phyloP scores from a whole-genome alignment of 75 land plant genomes.

The Picea glauca region DNA sequence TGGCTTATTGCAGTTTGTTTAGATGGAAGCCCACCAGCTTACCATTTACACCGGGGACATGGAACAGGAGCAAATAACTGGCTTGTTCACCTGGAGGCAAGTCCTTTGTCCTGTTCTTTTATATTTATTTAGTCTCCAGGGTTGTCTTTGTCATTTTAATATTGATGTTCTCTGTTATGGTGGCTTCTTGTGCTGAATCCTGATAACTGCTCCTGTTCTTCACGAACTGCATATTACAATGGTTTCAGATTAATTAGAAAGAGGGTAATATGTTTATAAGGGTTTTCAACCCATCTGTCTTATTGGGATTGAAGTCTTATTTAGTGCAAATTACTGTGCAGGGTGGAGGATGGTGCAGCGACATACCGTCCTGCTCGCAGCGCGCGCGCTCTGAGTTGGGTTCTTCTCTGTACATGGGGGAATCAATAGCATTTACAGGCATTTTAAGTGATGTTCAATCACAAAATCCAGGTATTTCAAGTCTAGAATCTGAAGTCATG shows the following conservation, averaged over 20 bases:
- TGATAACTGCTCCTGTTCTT: no score
- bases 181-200: neutral
- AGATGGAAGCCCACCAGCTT: no score
- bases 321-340: conserved; percentile 7
- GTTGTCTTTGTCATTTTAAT: neutral
- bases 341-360: conserved; percentile 98
- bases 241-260: no score
- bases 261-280: no score
- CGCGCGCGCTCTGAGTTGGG: conserved; percentile 63
- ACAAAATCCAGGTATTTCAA: conserved; percentile 60
- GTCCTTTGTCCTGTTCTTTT: no score
- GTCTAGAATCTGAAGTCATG: no score
- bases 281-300: no score
- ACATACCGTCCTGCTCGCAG: conserved; percentile 37
- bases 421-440: conserved; percentile 50
- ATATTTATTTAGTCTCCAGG: neutral
- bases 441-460: conserved; percentile 55
- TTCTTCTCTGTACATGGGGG: conserved; percentile 63
- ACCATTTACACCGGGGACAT: no score
- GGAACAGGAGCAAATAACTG: no score
- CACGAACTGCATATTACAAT: no score
- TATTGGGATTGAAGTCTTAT: neutral
- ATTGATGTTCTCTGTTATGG: neutral
- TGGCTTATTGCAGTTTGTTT: no score
- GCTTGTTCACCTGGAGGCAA: no score